Evolutionary conservation across 2,329 filamentous ascomycete species (phyloP).

Genomic region (Colletotrichum destructivum): DNA sequence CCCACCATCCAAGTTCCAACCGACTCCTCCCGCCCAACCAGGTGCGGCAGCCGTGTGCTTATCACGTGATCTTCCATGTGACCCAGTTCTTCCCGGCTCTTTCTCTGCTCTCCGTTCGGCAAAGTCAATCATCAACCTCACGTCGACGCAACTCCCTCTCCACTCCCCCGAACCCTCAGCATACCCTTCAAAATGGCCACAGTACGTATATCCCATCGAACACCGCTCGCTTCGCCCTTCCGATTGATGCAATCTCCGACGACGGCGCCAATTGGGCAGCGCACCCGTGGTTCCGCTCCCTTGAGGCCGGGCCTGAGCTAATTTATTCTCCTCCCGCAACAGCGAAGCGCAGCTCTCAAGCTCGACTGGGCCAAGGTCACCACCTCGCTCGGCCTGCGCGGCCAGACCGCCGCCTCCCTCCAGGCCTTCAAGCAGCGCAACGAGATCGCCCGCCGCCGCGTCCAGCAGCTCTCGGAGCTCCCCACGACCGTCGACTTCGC

Average conservation of each 20-base stretch:
- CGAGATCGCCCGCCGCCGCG: slow-evolving; percentile 96
- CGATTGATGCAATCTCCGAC: slow-evolving; percentile 46
- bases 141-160: slow-evolving; percentile 64
- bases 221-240: not conserved
- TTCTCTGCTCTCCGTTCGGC: slow-evolving; percentile 56
- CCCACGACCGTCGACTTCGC: slow-evolving; percentile 92
- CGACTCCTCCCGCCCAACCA: slow-evolving; percentile 8
- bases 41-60: not conserved
- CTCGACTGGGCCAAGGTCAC: slow-evolving; percentile 98
- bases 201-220: slow-evolving; percentile 66
- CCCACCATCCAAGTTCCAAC: slow-evolving; percentile 29
- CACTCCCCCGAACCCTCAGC: slow-evolving; percentile 63
- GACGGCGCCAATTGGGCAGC: slow-evolving; percentile 36
- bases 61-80: slow-evolving; percentile 52
- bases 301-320: slow-evolving; percentile 62
- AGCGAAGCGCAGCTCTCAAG: slow-evolving; percentile 99
- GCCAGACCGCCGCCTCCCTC: slow-evolving; percentile 91
- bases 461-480: slow-evolving; percentile 86
- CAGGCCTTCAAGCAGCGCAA: slow-evolving; percentile 99
- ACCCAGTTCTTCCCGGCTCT: slow-evolving; percentile 46
- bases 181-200: slow-evolving; percentile 75
- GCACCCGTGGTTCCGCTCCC: slow-evolving; percentile 20
- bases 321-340: slow-evolving; percentile 54
- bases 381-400: slow-evolving; percentile 94
- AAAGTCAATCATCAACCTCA: slow-evolving; percentile 63